Base-by-base conservation (phyloP, 495 filamentous ascomycete species). In the Penicillium macrosclerotiorum region DNA sequence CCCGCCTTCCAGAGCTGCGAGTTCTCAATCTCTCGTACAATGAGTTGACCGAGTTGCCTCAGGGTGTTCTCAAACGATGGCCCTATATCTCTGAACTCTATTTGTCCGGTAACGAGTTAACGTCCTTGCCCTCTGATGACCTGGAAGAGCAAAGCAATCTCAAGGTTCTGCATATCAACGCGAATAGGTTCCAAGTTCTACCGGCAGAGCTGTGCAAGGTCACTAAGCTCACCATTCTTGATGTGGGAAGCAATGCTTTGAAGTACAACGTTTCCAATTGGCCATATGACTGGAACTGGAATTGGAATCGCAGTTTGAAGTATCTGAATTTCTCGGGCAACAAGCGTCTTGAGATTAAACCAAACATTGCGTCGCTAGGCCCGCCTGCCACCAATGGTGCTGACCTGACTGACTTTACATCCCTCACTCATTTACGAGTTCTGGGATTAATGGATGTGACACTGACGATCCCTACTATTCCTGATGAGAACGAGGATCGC, bases 261-360 rank as follows among this genome's bases (percentile, higher is more conserved):
- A 99, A 96, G 63, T 99, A 99, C 74, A 99, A 99, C 60, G 91
- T 99, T 25, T 93, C 90, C 19, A 99, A 99, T 59, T 95, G 94
- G 79, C 93, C 94, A 1, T 99, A 99, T 58, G 93, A 99, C 62
- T 99, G 93, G 93, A 99, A 99, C 57, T 99, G 93, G 93, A 97
- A 96, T 63, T 89, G 91, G 78, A 99, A 97, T 50, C 84, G 85
- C 27, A 91, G 95, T 49, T 72, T 99, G 45, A 88, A 90, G 49
- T 97, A 94, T 57, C 83, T 99, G 47, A 99, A 96, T 57, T 79
- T 99, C 48, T 96, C 92, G 5, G 93, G 94, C 18, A 99, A 99
- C 73, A 94, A 96, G 65, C 83, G 92, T 23, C 67, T 99, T 30
- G 94, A 99, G 67, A 99, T 99, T 67, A 97, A 97, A 63, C 87